Evolutionary conservation across 306 rosid species (phyloP).

Genomic region (Cucurbita pepo): DNA sequence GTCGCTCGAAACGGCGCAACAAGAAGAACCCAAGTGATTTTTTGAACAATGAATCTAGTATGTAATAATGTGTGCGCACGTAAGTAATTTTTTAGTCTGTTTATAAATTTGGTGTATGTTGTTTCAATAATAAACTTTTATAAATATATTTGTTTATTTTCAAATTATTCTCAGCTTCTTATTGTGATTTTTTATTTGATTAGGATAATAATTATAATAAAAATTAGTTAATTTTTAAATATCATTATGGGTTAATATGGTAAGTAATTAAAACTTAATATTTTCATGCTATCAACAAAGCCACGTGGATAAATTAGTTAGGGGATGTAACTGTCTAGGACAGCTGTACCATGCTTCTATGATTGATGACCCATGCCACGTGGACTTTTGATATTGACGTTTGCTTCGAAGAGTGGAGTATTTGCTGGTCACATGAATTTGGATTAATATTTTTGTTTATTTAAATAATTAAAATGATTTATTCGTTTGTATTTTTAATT

Average conservation of each 20-base stretch:
- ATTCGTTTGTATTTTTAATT: no score
- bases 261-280: background rate
- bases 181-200: background rate
- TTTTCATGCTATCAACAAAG: background rate
- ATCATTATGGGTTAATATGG: background rate
- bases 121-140: background rate
- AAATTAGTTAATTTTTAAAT: background rate
- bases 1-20: constrained; percentile 32
- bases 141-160: background rate
- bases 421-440: background rate
- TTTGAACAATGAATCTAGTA: background rate
- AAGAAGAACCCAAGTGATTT: background rate
- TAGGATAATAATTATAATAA: background rate
- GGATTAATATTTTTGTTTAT: background rate
- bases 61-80: background rate
- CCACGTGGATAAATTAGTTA: background rate
- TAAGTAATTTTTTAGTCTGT: background rate
- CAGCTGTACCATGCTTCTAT: constrained; percentile 8
- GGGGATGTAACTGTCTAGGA: background rate
- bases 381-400: background rate
- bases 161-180: background rate
- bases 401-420: background rate
- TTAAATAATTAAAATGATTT: no score
- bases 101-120: background rate
- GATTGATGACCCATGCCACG: background rate